Base-by-base conservation (phyloP, 1,284 basidiomycete species). In the Vanrija sp. region DNA sequence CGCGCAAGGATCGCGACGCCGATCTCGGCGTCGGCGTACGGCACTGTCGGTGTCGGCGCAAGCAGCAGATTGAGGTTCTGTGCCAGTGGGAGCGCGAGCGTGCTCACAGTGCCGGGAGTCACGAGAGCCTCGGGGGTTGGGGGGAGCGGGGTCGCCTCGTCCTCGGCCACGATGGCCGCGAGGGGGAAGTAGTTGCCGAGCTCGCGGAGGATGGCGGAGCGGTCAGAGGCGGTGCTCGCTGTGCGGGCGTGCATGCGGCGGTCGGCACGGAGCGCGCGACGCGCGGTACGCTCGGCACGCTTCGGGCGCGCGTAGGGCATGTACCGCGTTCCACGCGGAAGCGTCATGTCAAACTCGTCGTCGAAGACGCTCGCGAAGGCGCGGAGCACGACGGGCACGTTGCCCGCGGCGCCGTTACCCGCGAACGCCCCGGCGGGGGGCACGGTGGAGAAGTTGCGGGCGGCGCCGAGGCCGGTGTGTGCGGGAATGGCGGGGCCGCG, bases 161-260 rank as follows among this genome's bases (percentile, higher is more conserved):
- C 34, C 21, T 47, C 45, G 50, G 26, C 38, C 47, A 49, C 9
- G 15, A 49, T 29, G 42, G 52, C 19, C 15, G 46, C 47, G 50
- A 67, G 53, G 46, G 70, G 72, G 57, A 72, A 73, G 61, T 66
- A 72, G 43, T 65, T 59, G 16, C 65, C 58, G 40, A 72, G 55
- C 39, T 69, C 65, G 48, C 55, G 43, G 51, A 67, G 54, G 51
- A 62, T 19, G n/a, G 61, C 53, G 21, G 9, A 12, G 34, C 34
- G 19, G 14, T 29, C 28, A 3, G 23, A 5, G 9, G 25, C 19
- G 26, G 18, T n/a, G 29, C 34, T 18, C 14, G 14, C 23, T 16
- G 25, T 25, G 43, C 49, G 29, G 19, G 25, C 38, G 46, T 19
- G n/a, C 25, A 34, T 40, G 44, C 49, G 45, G 38, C 21, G 43